A percentile compares a stretch with the other conserved stretches of the same genome.
Conservation (phyloP, 164 flowering plant species). For the Vitis amurensis region DNA sequence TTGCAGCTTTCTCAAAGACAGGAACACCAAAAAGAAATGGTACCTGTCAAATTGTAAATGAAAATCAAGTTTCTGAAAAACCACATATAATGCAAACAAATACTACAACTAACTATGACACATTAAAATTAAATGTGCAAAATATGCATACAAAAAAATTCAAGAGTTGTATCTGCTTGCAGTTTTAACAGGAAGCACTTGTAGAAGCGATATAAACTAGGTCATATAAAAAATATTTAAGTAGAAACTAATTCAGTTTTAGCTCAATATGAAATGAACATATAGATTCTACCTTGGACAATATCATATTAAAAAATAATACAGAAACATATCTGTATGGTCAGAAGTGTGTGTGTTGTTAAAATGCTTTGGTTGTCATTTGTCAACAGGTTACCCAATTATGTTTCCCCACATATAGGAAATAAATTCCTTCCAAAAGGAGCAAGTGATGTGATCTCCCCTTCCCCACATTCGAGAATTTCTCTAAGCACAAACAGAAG, state of each 20-base stretch:
- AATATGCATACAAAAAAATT: neutral
- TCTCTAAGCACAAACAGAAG: too few species aligned
- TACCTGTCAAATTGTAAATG: slow-evolving; percentile 53
- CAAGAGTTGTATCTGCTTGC: neutral
- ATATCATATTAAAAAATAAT: too few species aligned
- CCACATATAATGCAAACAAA: neutral
- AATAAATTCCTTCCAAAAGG: too few species aligned
- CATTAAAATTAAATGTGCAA: neutral
- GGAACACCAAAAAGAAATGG: slow-evolving; percentile 92
- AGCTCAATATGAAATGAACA: neutral
- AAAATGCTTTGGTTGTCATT: too few species aligned
- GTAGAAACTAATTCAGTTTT: neutral
- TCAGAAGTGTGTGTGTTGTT: too few species aligned
- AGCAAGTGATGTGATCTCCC: too few species aligned
- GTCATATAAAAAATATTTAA: neutral
- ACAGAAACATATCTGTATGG: neutral
- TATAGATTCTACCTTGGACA: neutral
- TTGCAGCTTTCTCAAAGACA: slow-evolving; percentile 71
- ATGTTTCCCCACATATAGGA: too few species aligned
- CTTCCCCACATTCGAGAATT: too few species aligned
- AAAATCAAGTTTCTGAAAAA: neutral
- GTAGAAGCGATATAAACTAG: neutral
- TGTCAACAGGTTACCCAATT: too few species aligned
- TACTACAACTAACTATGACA: neutral
- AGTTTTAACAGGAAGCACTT: neutral